A percentile compares a stretch with the other conserved stretches of the same genome.
These are phyloP conservation scores for Takashimella koratensis DNA, from an alignment of 1,284 basidiomycete genomes.

Conservation along the genomic window DNA sequence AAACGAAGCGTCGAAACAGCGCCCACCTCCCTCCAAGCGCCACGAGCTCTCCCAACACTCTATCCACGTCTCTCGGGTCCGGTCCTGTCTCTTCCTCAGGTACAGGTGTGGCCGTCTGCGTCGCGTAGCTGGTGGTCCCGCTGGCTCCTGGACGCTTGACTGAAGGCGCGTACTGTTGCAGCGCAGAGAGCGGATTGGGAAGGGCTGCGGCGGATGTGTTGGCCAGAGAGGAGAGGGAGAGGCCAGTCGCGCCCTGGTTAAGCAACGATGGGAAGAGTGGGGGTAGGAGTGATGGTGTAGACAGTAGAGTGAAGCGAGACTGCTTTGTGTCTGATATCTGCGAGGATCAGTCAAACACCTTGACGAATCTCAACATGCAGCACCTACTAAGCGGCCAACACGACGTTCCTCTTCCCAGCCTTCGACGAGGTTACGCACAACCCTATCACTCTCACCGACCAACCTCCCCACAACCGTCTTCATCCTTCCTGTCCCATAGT, in stretches of 20 bases:
- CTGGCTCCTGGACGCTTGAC: conserved; percentile 18
- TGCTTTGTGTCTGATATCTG: conserved; percentile 48
- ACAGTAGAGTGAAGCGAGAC: conserved; percentile 41
- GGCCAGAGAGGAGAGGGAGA: conserved; percentile 38
- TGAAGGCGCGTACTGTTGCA: conserved; percentile 45
- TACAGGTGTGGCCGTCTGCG: conserved; percentile 25
- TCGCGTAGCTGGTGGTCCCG: conserved; percentile 43
- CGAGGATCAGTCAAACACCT: neutral
- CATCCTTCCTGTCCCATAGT: conserved; percentile 89
- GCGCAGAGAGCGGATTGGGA: conserved; percentile 50
- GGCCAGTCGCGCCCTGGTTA: conserved; percentile 17
- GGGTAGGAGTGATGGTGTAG: conserved; percentile 34
- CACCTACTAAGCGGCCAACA: conserved; percentile 41
- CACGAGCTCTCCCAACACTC: conserved; percentile 76
- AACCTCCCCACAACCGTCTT: conserved; percentile 70
- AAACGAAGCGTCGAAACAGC: conserved; percentile 81
- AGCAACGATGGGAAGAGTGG: conserved; percentile 32
- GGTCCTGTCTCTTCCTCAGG: conserved; percentile 59
- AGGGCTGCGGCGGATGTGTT: conserved; percentile 38
- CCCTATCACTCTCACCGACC: conserved; percentile 79
- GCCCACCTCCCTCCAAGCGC: conserved; percentile 89
- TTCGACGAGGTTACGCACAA: conserved; percentile 69
- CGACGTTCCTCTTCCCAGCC: conserved; percentile 86
- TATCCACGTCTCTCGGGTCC: conserved; percentile 87
- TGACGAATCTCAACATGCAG: neutral